Conservation (phyloP, 257 asterid genomes). For the Voacanga thouarsii region DNA sequence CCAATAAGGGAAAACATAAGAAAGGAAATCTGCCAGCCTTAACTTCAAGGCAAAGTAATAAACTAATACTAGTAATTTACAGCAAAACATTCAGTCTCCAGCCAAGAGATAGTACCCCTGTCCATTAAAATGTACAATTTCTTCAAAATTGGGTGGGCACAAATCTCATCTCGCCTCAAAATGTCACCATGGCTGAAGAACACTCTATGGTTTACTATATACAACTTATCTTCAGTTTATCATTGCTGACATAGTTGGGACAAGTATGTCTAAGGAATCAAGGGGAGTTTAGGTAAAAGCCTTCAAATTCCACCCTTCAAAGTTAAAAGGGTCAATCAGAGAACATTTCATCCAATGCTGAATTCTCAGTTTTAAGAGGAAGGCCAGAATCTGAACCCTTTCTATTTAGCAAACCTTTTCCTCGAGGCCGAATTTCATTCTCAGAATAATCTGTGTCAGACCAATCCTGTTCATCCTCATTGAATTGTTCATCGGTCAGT, state of each 20-base stretch:
- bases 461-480: slow-evolving; percentile 47
- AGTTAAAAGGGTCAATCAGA: slow-evolving; percentile 19
- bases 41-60: too few relatives aligned
- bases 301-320: background rate
- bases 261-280: background rate
- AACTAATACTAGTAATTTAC: background rate
- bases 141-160: background rate
- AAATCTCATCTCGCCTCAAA: slow-evolving; percentile 2
- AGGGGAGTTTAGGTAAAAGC: background rate
- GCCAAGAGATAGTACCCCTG: background rate
- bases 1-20: too few relatives aligned
- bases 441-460: slow-evolving; percentile 44
- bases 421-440: slow-evolving; percentile 22
- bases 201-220: background rate
- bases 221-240: slow-evolving; percentile 15
- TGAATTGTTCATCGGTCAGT: slow-evolving; percentile 32
- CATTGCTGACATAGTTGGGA: background rate
- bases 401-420: slow-evolving; percentile 15
- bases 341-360: slow-evolving; percentile 33
- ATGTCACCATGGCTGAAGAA: slow-evolving; percentile 6
- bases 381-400: slow-evolving; percentile 18
- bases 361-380: background rate
- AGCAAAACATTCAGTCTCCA: background rate
- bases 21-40: too few relatives aligned
- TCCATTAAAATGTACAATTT: background rate